Conservation (phyloP, 495 filamentous ascomycete genomes). For the Lophiotrema nucula region DNA sequence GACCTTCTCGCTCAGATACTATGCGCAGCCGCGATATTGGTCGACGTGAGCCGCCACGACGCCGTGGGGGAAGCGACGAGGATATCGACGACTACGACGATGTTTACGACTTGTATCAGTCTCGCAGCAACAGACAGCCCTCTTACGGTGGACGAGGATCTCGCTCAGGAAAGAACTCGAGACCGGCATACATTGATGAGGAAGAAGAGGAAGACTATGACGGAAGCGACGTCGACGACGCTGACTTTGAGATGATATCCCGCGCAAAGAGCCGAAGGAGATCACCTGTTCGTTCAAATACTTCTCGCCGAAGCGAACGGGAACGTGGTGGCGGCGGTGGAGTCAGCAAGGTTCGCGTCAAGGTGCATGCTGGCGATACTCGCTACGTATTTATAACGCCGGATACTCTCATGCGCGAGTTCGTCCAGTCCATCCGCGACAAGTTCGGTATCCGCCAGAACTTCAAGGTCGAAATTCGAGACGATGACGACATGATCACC, state of each 20-base stretch:
- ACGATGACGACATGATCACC: conserved; percentile 90
- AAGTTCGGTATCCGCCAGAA: conserved; percentile 74
- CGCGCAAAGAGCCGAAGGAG: conserved; percentile 29
- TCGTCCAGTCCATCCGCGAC: conserved; percentile 71
- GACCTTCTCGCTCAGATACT: conserved; percentile 22
- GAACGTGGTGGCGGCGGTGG: conserved; percentile 23
- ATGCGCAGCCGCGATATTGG: conserved; percentile 5
- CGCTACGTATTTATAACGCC: conserved; percentile 85
- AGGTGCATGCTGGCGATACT: conserved; percentile 90
- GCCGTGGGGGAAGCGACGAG: conserved; percentile 24
- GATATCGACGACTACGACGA: conserved; percentile 65
- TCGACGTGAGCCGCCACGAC: conserved; percentile 30
- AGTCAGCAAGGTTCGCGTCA: conserved; percentile 69
- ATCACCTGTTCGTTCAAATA: conserved; percentile 31
- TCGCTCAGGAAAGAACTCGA: conserved; percentile 25
- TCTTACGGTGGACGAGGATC: conserved; percentile 18
- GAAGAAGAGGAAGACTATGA: conserved; percentile 62
- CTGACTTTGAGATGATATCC: conserved; percentile 81
- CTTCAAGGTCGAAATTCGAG: conserved; percentile 81
- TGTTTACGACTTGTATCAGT: conserved; percentile 66
- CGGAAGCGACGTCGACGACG: conserved; percentile 59
- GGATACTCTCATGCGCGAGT: conserved; percentile 69
- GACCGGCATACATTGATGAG: conserved; percentile 54
- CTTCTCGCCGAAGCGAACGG: conserved; percentile 36
- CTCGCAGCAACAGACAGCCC: background rate